Conservation (phyloP, 495 filamentous ascomycete species). For the Tuber microsphaerosporum region DNA sequence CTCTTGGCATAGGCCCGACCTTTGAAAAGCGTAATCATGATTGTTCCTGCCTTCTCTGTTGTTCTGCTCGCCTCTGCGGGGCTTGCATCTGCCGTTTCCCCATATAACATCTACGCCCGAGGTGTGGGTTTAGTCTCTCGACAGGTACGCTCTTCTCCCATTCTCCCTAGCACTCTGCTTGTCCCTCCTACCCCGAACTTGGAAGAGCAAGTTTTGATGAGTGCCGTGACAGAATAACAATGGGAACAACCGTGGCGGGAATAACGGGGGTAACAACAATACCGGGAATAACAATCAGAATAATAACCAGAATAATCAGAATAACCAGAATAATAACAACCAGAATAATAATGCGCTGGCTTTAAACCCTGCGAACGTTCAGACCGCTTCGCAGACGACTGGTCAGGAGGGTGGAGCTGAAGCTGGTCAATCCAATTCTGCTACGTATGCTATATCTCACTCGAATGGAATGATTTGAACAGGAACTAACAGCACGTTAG, state of each 20-base stretch:
- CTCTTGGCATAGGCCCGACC: background rate
- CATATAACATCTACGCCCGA: slow-evolving; percentile 19
- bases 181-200: background rate
- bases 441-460: slow-evolving; percentile 12
- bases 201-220: background rate
- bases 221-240: background rate
- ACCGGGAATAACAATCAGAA: slow-evolving; percentile 6
- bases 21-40: slow-evolving; percentile 29
- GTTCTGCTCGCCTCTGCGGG: slow-evolving; percentile 30
- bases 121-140: slow-evolving; percentile 21
- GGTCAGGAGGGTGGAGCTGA: slow-evolving; percentile 30
- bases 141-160: slow-evolving; percentile 20
- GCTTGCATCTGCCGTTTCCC: slow-evolving; percentile 28
- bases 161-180: background rate
- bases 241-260: slow-evolving; percentile 16
- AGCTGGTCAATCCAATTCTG: slow-evolving; percentile 30
- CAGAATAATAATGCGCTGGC: slow-evolving; percentile 9
- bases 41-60: slow-evolving; percentile 31
- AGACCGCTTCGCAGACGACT: slow-evolving; percentile 30
- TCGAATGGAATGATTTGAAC: background rate
- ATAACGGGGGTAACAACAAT: slow-evolving; percentile 12
- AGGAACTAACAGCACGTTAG: background rate
- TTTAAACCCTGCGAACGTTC: slow-evolving; percentile 36
- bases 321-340: slow-evolving; percentile 5
- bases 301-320: background rate